A percentile compares a stretch with the other conserved stretches of the same genome.
Evolutionary conservation across 192 early-diverging fungal species (phyloP).

Genomic region (Diversispora epigaea): DNA sequence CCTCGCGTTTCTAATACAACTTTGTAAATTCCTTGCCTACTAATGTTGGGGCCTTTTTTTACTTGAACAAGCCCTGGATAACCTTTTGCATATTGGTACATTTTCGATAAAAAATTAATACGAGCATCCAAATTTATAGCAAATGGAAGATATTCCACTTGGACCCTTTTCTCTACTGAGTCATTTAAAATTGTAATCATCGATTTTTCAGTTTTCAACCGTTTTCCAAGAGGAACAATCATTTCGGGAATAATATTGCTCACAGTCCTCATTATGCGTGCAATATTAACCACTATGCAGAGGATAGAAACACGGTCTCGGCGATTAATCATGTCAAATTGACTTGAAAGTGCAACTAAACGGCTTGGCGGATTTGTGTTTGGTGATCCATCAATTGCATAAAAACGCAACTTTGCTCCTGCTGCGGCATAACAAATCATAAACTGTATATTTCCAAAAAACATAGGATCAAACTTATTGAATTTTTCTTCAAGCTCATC

Average conservation of each 20-base stretch:
- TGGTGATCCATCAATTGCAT: no score
- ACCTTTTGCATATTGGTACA: constrained; percentile 11
- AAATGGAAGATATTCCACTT: constrained; percentile 21
- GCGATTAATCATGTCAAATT: constrained; percentile 5
- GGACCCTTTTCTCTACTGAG: constrained; percentile 27
- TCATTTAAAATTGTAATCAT: constrained; percentile 16
- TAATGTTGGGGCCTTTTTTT: neutral
- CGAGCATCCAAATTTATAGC: neutral
- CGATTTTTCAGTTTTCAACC: constrained; percentile 15
- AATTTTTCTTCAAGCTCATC: no score
- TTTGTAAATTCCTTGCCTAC: constrained; percentile 13
- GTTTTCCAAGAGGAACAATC: constrained; percentile 24
- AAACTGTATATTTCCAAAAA: no score
- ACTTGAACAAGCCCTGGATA: constrained; percentile 5
- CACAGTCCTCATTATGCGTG: constrained; percentile 19
- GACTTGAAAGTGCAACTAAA: constrained; percentile 17
- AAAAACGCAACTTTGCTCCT: no score
- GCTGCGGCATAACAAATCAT: no score
- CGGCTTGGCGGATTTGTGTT: no score
- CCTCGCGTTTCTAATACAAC: constrained; percentile 20
- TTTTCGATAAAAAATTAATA: constrained; percentile 3
- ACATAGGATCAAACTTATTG: no score
- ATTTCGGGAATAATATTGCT: neutral
- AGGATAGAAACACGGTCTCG: constrained; percentile 22
- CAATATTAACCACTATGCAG: constrained; percentile 24